These are phyloP conservation scores for Arthroderma sp. DNA, from an alignment of 2,329 filamentous ascomycete genomes.

Conservation along the genomic window DNA sequence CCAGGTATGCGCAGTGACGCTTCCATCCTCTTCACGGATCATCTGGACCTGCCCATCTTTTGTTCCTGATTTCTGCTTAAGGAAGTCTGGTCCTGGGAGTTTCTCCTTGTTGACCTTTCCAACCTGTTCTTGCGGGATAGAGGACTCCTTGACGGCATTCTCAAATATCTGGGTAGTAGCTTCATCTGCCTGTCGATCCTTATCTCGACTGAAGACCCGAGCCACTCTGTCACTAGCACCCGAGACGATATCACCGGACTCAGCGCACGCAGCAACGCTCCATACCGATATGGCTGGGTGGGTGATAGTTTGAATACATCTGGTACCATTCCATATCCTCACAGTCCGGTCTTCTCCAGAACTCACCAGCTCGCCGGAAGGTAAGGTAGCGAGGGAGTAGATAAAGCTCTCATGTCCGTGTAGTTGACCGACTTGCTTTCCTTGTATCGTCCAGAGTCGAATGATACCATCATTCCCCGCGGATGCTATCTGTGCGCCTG, in stretches of 20 bases:
- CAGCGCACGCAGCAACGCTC: constrained; percentile 69
- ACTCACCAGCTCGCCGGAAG: constrained; percentile 79
- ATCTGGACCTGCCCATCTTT: constrained; percentile 94
- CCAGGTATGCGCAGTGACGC: constrained; percentile 80
- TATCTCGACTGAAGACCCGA: constrained; percentile 66
- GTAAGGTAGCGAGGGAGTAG: constrained; percentile 66
- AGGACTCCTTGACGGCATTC: constrained; percentile 65
- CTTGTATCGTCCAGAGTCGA: constrained; percentile 72
- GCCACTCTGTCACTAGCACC: constrained; percentile 81
- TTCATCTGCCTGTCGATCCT: constrained; percentile 56
- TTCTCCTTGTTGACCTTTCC: constrained; percentile 83
- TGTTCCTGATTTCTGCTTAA: constrained; percentile 70
- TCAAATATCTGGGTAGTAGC: constrained; percentile 63
- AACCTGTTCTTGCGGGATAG: constrained; percentile 77
- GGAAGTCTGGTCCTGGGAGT: constrained; percentile 75
- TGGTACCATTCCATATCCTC: constrained; percentile 68
- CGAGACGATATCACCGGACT: constrained; percentile 84
- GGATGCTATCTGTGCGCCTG: constrained; percentile 83
- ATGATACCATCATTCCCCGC: constrained; percentile 88
- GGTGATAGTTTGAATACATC: constrained; percentile 90
- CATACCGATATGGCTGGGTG: constrained; percentile 95
- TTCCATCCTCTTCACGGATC: constrained; percentile 71
- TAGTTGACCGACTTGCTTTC: constrained; percentile 62
- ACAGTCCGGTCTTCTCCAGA: constrained; percentile 90
- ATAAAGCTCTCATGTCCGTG: constrained; percentile 91